Percentiles rank a stretch among this genome's conserved stretches.
These are phyloP conservation scores for Wickerhamiella occidentalis DNA, from an alignment of 805 yeast species.

Conservation along the genomic window DNA sequence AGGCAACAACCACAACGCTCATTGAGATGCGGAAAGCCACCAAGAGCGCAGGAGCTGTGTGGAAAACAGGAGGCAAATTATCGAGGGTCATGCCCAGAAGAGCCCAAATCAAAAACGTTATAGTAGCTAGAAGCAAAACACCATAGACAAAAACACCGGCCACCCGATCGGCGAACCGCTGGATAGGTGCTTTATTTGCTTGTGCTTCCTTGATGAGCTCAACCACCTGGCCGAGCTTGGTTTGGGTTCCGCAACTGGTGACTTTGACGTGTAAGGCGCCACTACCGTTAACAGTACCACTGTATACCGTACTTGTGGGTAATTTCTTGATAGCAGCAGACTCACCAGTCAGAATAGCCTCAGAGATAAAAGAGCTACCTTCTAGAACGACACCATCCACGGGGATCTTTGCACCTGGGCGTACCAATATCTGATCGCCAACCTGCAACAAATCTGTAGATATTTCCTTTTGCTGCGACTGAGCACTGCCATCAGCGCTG, in stretches of 20 bases:
- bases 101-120: slow-evolving; percentile 60
- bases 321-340: slow-evolving; percentile 63
- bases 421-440: slow-evolving; percentile 61
- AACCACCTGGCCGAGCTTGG: slow-evolving; percentile 81
- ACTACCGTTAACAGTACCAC: slow-evolving; percentile 82
- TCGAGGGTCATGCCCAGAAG: slow-evolving; percentile 29
- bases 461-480: slow-evolving; percentile 34
- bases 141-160: slow-evolving; percentile 79
- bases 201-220: slow-evolving; percentile 82
- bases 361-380: slow-evolving; percentile 80
- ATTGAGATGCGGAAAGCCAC: slow-evolving; percentile 70
- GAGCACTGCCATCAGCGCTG: neutral
- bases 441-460: slow-evolving; percentile 66
- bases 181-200: slow-evolving; percentile 78
- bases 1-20: slow-evolving; percentile 90
- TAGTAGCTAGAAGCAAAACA: slow-evolving; percentile 46
- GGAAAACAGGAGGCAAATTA: slow-evolving; percentile 41
- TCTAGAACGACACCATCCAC: slow-evolving; percentile 75
- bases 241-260: slow-evolving; percentile 61
- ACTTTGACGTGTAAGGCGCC: slow-evolving; percentile 61
- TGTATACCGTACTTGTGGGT: too few species aligned
- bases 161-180: slow-evolving; percentile 70
- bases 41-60: slow-evolving; percentile 45
- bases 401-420: slow-evolving; percentile 82
- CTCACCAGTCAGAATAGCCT: slow-evolving; percentile 87